A percentile compares a stretch with the other conserved stretches of the same genome.
Evolutionary conservation across 768 basidiomycete species (phyloP).

Genomic region (Termitomyces sp.): DNA sequence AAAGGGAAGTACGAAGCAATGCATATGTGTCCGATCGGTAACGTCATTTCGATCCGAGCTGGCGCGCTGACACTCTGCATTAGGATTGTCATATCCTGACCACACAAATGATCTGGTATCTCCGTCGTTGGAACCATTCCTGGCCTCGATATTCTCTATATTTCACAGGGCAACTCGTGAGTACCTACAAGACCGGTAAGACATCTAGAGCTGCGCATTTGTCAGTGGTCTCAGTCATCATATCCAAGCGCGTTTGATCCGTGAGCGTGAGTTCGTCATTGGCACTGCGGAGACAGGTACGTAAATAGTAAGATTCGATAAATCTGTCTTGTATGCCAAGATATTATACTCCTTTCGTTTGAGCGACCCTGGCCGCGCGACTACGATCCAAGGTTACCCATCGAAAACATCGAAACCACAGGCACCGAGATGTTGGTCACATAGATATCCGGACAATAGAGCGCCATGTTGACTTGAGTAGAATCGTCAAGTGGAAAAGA

Average conservation of each 20-base stretch:
- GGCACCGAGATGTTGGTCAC: background rate
- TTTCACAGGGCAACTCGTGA: background rate
- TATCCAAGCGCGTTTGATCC: background rate
- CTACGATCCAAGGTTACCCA: too few relatives aligned
- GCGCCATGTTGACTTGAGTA: background rate
- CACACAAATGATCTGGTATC: background rate
- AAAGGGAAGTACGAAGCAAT: slow-evolving; percentile 14
- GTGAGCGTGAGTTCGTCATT: background rate
- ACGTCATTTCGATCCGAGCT: slow-evolving; percentile 10
- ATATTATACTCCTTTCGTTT: background rate
- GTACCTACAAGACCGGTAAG: background rate
- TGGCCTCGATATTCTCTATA: background rate
- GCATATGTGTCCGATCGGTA: slow-evolving; percentile 11
- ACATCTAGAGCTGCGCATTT: background rate
- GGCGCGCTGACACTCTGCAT: background rate
- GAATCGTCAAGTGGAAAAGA: too few relatives aligned
- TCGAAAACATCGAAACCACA: background rate
- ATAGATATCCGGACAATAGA: background rate
- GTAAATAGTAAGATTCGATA: background rate
- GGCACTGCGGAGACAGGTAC: background rate
- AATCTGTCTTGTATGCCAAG: background rate
- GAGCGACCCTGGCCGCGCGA: background rate
- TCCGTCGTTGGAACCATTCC: background rate
- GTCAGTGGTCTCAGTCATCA: background rate
- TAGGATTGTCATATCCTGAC: background rate